Evolutionary conservation across 176 grass and related monocot genomes (phyloP).

Genomic region (Panicum miliaceum): DNA sequence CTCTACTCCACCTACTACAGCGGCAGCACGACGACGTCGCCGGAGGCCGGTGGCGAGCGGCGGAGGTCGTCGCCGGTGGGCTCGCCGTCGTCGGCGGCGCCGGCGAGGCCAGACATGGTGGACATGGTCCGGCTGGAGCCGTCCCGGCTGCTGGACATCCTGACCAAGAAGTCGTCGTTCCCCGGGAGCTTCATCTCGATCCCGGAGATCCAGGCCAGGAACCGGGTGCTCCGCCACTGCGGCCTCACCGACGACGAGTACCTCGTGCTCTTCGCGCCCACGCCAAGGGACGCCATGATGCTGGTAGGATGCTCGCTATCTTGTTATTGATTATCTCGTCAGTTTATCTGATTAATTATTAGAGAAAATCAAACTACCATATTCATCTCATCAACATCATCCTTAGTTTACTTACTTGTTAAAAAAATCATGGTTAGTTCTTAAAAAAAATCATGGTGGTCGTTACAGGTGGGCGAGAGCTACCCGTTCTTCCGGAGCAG

Average conservation of each 20-base stretch:
- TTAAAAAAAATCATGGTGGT: no score
- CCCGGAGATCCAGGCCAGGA: constrained; percentile 69
- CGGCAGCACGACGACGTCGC: neutral
- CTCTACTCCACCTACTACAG: constrained; percentile 55
- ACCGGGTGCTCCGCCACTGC: constrained; percentile 61
- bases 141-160: constrained; percentile 67
- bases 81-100: neutral
- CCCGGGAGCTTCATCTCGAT: constrained; percentile 72
- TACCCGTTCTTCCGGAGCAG: constrained; percentile 77
- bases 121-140: constrained; percentile 56
- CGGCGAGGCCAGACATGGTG: constrained; percentile 34
- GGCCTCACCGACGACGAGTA: constrained; percentile 73
- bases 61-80: constrained; percentile 2
- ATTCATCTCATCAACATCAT: no score
- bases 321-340: neutral
- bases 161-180: constrained; percentile 66
- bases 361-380: neutral
- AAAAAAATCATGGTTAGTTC: no score
- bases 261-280: constrained; percentile 66
- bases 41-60: constrained; percentile 6
- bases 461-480: constrained; percentile 53
- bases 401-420: no score
- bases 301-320: constrained; percentile 18
- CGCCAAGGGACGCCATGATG: constrained; percentile 59
- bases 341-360: neutral